A percentile compares a stretch with the other conserved stretches of the same genome.
Evolutionary conservation across 768 basidiomycete species (phyloP).

Genomic region (Dacryopinax spathularia): DNA sequence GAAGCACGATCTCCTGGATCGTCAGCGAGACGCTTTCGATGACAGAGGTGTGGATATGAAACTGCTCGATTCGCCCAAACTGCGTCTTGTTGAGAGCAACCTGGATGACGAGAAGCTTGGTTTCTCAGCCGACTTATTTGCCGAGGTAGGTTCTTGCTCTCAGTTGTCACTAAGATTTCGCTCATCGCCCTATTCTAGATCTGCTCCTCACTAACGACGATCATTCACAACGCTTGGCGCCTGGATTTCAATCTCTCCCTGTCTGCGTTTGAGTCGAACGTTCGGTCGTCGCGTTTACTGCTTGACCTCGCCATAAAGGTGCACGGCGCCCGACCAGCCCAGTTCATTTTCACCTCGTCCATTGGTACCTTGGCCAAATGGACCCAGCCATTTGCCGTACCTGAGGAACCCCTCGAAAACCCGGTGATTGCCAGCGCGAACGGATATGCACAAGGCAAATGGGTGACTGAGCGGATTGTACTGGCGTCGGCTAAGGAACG

Average conservation of each 20-base stretch:
- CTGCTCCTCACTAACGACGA: too few species aligned
- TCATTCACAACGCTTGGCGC: slow-evolving; percentile 27
- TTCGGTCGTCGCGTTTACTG: slow-evolving; percentile 35
- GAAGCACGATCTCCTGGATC: not conserved
- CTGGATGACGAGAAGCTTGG: not conserved
- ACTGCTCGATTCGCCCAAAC: not conserved
- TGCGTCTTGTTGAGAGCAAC: not conserved
- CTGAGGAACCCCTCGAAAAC: not conserved
- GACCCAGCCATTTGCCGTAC: not conserved
- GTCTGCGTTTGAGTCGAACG: slow-evolving; percentile 37
- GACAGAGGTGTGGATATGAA: not conserved
- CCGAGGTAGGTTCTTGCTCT: slow-evolving; percentile 13
- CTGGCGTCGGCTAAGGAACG: not conserved
- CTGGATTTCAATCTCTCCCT: slow-evolving; percentile 40
- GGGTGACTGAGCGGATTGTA: not conserved
- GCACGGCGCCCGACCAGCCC: slow-evolving; percentile 18
- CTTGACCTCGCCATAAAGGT: slow-evolving; percentile 30
- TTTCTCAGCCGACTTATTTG: slow-evolving; percentile 16
- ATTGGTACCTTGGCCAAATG: slow-evolving; percentile 21
- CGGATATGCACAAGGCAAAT: not conserved
- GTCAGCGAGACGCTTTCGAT: not conserved
- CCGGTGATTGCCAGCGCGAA: not conserved
- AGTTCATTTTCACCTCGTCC: slow-evolving; percentile 33
- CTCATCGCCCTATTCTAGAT: too few species aligned
- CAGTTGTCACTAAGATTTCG: too few species aligned